These are phyloP conservation scores for Wallemia ichthyophaga DNA, from an alignment of 1,284 basidiomycete species.

Conservation along the genomic window DNA sequence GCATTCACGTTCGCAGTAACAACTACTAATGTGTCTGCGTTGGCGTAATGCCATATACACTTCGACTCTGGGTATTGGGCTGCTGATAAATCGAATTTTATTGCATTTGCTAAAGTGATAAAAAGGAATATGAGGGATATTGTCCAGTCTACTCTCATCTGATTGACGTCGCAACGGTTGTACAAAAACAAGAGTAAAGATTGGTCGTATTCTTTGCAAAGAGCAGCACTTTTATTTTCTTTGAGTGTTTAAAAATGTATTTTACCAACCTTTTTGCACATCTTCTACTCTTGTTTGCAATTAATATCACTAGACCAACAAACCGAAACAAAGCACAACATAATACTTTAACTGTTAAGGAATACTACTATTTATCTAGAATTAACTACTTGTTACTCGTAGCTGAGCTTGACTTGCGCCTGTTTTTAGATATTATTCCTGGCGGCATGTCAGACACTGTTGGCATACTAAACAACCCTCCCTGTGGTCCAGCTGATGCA, in stretches of 20 bases:
- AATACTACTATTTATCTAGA: no score
- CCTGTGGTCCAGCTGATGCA: neutral
- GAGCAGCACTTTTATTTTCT: no score
- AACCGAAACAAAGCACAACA: no score
- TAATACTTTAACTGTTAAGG: no score
- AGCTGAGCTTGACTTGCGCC: neutral
- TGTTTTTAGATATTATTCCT: neutral
- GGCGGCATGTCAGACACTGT: neutral
- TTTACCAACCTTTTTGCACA: no score
- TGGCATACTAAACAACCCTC: neutral
- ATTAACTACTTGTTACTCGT: neutral
- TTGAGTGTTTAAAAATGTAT: no score
- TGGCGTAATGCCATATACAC: constrained; percentile 83
- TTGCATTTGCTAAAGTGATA: constrained; percentile 19
- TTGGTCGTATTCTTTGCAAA: no score
- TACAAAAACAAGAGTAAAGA: neutral
- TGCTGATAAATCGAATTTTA: constrained; percentile 53
- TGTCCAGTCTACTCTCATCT: neutral
- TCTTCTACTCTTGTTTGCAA: no score
- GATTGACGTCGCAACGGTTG: neutral
- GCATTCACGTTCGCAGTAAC: constrained; percentile 70
- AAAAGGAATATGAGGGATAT: neutral
- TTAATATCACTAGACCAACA: no score
- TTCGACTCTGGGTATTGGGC: constrained; percentile 36
- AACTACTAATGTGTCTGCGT: constrained; percentile 56